Evolutionary conservation across 108 stramenopile genomes (phyloP).

Genomic region (Cyclotella sp.): DNA sequence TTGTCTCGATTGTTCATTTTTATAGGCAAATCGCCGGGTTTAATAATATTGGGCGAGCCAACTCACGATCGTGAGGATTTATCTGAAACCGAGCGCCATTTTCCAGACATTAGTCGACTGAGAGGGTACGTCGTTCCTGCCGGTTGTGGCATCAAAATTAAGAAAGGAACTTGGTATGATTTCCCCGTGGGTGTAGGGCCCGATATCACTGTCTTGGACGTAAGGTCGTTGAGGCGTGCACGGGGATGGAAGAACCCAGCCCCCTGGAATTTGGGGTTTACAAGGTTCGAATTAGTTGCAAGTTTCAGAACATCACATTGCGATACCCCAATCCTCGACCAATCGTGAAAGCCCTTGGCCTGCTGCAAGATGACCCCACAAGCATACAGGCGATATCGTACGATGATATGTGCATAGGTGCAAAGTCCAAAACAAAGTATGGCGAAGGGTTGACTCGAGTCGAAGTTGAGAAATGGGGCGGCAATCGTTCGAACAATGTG

Average conservation of each 20-base stretch:
- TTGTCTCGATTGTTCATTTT: conserved; percentile 35
- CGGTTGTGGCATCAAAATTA: conserved; percentile 37
- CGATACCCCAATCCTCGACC: conserved; percentile 35
- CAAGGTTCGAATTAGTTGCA: conserved; percentile 26
- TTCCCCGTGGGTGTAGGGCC: conserved; percentile 36
- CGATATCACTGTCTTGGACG: conserved; percentile 24
- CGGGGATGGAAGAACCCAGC: conserved; percentile 22
- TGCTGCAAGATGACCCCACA: not conserved
- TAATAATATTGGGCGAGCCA: conserved; percentile 39
- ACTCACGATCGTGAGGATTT: conserved; percentile 45
- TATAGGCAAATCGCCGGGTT: conserved; percentile 22
- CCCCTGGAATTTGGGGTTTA: conserved; percentile 43
- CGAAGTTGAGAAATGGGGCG: conserved; percentile 32
- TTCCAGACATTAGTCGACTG: conserved; percentile 25
- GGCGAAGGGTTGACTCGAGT: conserved; percentile 24
- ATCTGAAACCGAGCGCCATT: conserved; percentile 16
- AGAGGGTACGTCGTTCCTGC: conserved; percentile 35
- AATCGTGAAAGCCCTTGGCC: conserved; percentile 15
- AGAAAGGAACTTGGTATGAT: conserved; percentile 43
- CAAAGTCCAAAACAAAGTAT: not conserved
- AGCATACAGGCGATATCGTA: not conserved
- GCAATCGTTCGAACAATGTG: conserved; percentile 3
- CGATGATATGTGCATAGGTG: not conserved
- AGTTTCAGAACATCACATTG: conserved; percentile 7
- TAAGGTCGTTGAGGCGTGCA: conserved; percentile 32